phyloP scores from a whole-genome alignment of 257 asterid species.

The Ballota nigra region DNA sequence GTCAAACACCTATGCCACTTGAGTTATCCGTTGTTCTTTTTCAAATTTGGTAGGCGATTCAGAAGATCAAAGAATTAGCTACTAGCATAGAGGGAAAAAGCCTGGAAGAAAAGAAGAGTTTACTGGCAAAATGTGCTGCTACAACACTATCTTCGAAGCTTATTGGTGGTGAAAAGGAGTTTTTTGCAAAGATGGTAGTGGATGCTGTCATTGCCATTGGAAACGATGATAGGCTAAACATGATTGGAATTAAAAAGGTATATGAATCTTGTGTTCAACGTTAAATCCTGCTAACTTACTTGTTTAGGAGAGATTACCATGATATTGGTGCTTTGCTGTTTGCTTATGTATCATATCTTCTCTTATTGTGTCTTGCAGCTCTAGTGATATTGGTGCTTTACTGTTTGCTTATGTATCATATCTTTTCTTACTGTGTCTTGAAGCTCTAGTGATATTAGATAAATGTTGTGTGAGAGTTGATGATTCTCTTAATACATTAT shows the following conservation, averaged over 20 bases:
- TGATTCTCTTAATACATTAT: background rate
- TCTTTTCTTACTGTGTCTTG: too few species aligned
- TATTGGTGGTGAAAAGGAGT: constrained; percentile 98
- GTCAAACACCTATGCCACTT: constrained; percentile 9
- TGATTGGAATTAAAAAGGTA: constrained; percentile 99
- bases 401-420: too few species aligned
- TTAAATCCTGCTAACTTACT: background rate
- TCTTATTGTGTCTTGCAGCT: background rate
- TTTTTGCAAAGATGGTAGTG: constrained; percentile 94
- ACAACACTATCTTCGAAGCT: constrained; percentile 97
- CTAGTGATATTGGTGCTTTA: background rate
- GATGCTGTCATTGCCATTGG: constrained; percentile 94
- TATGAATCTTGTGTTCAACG: background rate
- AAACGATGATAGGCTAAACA: constrained; percentile 80
- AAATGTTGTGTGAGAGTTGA: background rate
- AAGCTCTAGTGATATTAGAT: too few species aligned
- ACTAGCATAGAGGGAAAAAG: constrained; percentile 89
- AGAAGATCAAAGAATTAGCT: constrained; percentile 78
- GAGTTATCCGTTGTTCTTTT: background rate
- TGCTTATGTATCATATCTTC: background rate
- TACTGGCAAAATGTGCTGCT: constrained; percentile 96
- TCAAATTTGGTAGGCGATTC: constrained; percentile 50
- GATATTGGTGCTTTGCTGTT: background rate
- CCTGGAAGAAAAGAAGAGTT: constrained; percentile 81
- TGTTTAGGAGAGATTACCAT: constrained; percentile 6